Conservation (phyloP, 1,284 basidiomycete species). For the Tremellales sp. region DNA sequence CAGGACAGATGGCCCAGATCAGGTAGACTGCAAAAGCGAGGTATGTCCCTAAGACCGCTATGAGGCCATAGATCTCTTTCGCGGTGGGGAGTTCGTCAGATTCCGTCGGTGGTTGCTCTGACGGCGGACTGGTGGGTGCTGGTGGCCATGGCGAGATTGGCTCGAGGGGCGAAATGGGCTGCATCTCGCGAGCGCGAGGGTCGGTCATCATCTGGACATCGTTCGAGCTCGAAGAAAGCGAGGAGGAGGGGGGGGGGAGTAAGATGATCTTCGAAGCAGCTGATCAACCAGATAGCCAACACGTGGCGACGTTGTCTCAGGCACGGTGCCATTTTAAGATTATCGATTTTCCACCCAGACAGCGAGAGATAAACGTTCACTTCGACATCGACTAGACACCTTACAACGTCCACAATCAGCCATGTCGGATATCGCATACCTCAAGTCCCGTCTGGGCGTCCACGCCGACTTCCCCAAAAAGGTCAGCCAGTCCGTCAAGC, state of each 20-base stretch:
- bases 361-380: background rate
- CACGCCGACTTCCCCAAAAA: constrained; percentile 85
- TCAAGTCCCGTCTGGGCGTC: constrained; percentile 63
- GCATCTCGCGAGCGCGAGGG: no score
- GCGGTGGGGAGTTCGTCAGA: constrained; percentile 19
- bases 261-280: no score
- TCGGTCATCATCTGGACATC: no score
- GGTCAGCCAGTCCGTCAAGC: no score
- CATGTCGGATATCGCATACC: constrained; percentile 73
- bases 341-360: no score
- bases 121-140: background rate
- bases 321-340: background rate
- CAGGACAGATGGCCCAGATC: constrained; percentile 59
- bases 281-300: no score
- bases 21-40: constrained; percentile 66
- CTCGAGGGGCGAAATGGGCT: background rate
- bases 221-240: no score
- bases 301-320: background rate
- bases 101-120: background rate
- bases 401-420: constrained; percentile 10
- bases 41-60: constrained; percentile 73
- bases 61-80: constrained; percentile 79
- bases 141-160: background rate
- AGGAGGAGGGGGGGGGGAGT: no score
- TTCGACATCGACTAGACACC: background rate